Percentiles rank a stretch among this genome's conserved stretches.
Evolutionary conservation across 2,329 filamentous ascomycete genomes (phyloP).

Genomic region (Diplodia mutila): DNA sequence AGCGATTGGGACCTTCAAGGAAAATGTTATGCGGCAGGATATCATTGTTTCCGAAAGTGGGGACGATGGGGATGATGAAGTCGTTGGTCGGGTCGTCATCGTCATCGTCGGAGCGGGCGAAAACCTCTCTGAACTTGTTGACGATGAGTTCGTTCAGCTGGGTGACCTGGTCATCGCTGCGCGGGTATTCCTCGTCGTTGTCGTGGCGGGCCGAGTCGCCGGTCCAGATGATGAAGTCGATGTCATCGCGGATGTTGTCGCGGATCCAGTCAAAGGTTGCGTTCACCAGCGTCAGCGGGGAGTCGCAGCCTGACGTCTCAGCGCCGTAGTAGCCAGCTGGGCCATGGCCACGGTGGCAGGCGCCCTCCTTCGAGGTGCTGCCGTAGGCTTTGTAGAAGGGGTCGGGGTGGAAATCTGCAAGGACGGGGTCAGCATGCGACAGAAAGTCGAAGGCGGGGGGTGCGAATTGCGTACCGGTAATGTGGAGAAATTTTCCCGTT

Average conservation of each 20-base stretch:
- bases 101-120: constrained; percentile 59
- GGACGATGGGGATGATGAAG: constrained; percentile 77
- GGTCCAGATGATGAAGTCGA: constrained; percentile 94
- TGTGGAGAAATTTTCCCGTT: constrained; percentile 77
- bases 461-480: constrained; percentile 68
- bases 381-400: constrained; percentile 80
- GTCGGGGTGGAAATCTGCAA: constrained; percentile 86
- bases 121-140: constrained; percentile 74
- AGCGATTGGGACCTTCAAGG: constrained; percentile 79
- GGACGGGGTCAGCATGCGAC: constrained; percentile 22
- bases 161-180: constrained; percentile 75
- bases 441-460: not conserved
- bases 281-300: constrained; percentile 77
- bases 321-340: constrained; percentile 80
- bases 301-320: constrained; percentile 86
- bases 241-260: constrained; percentile 71
- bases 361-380: constrained; percentile 67
- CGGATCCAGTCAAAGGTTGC: constrained; percentile 89
- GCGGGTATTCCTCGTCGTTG: constrained; percentile 79
- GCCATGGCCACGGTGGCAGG: constrained; percentile 80
- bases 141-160: constrained; percentile 76
- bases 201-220: constrained; percentile 90
- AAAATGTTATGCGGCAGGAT: constrained; percentile 97
- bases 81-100: constrained; percentile 57
- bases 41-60: constrained; percentile 95